phyloP scores from a whole-genome alignment of 2,329 filamentous ascomycete species.

The Aspergillus tamarii region DNA sequence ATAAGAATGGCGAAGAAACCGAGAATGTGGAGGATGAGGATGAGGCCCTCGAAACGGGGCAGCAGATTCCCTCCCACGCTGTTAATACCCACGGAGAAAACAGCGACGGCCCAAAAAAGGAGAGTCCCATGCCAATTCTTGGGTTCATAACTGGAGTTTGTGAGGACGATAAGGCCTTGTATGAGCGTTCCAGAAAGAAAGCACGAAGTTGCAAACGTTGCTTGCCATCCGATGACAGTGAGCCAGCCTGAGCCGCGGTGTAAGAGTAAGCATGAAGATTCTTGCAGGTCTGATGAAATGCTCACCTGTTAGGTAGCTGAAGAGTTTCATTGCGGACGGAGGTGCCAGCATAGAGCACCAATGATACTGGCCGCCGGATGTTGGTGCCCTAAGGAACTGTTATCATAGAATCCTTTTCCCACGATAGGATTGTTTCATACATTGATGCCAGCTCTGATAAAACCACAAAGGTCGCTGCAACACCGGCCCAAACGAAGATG shows the following conservation, averaged over 20 bases:
- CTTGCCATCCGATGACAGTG: slow-evolving; percentile 48
- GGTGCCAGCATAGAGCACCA: slow-evolving; percentile 48
- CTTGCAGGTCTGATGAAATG: background rate
- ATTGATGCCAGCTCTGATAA: slow-evolving; percentile 40
- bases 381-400: slow-evolving; percentile 31
- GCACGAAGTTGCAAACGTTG: slow-evolving; percentile 42
- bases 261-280: background rate
- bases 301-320: slow-evolving; percentile 44
- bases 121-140: slow-evolving; percentile 56
- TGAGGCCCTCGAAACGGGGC: slow-evolving; percentile 52
- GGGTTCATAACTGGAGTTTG: slow-evolving; percentile 38
- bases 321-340: slow-evolving; percentile 33
- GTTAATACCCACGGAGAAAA: slow-evolving; percentile 48
- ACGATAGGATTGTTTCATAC: slow-evolving; percentile 21
- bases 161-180: slow-evolving; percentile 44
- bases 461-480: slow-evolving; percentile 29
- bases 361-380: slow-evolving; percentile 44
- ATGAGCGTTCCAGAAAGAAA: slow-evolving; percentile 39
- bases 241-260: slow-evolving; percentile 38
- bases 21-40: slow-evolving; percentile 55
- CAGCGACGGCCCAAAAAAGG: slow-evolving; percentile 49
- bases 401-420: background rate
- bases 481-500: slow-evolving; percentile 37
- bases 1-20: slow-evolving; percentile 58
- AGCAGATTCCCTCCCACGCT: slow-evolving; percentile 47